Percentiles rank a stretch among this genome's conserved stretches.
These are phyloP conservation scores for Candida ponderosae DNA, from an alignment of 805 yeast species.

Conservation along the genomic window DNA sequence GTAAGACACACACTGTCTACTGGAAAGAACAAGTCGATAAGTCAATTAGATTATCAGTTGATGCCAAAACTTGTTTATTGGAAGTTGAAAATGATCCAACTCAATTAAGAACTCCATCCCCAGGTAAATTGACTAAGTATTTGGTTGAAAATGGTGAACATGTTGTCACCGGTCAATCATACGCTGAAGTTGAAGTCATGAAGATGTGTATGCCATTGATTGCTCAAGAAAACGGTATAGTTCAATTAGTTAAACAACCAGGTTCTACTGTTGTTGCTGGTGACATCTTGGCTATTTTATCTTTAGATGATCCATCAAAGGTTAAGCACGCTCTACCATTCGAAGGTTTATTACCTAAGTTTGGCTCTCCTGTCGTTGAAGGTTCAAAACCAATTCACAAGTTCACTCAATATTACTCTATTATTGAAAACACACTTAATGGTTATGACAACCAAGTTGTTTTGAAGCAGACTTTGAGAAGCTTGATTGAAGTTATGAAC, in stretches of 20 bases:
- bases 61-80: slow-evolving; percentile 86
- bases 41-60: slow-evolving; percentile 91
- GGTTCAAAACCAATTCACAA: slow-evolving; percentile 83
- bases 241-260: slow-evolving; percentile 92
- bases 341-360: slow-evolving; percentile 86
- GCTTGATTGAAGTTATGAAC: slow-evolving; percentile 63
- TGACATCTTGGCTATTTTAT: slow-evolving; percentile 89
- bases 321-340: slow-evolving; percentile 95
- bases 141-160: slow-evolving; percentile 96
- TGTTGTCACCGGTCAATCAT: slow-evolving; percentile 83
- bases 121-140: slow-evolving; percentile 93
- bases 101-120: slow-evolving; percentile 96
- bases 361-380: slow-evolving; percentile 73
- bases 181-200: slow-evolving; percentile 99
- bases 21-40: slow-evolving; percentile 93
- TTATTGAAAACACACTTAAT: slow-evolving; percentile 69
- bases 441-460: slow-evolving; percentile 97
- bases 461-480: slow-evolving; percentile 75
- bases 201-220: slow-evolving; percentile 98
- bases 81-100: slow-evolving; percentile 98
- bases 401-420: slow-evolving; percentile 48
- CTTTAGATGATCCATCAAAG: slow-evolving; percentile 93
- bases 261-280: slow-evolving; percentile 97
- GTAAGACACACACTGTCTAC: slow-evolving; percentile 90
- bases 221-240: slow-evolving; percentile 88